Evolutionary conservation across 441 rosid genomes (phyloP).

Genomic region (Croton setiger): DNA sequence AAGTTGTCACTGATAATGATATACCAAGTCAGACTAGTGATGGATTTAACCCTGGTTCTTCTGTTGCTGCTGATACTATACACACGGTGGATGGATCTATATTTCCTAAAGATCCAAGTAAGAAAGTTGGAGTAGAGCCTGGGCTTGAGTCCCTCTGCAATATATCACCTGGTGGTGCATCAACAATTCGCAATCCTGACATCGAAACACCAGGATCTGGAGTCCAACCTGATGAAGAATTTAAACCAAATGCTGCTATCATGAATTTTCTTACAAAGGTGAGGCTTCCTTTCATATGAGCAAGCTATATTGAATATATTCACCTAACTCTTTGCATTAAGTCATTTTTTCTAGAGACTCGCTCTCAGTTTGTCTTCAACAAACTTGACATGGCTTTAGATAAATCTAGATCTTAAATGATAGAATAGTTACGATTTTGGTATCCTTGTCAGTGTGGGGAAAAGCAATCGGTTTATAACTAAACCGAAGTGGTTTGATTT

Average conservation of each 20-base stretch:
- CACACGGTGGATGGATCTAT: constrained; percentile 70
- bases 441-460: neutral
- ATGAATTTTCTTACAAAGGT: constrained; percentile 96
- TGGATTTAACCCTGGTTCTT: constrained; percentile 49
- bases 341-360: neutral
- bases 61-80: constrained; percentile 58
- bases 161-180: constrained; percentile 94
- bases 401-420: neutral
- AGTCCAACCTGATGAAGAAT: constrained; percentile 97
- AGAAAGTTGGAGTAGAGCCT: constrained; percentile 84
- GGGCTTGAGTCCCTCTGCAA: constrained; percentile 86
- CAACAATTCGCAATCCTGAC: constrained; percentile 77
- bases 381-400: constrained; percentile 2
- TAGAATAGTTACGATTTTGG: neutral
- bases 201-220: constrained; percentile 95
- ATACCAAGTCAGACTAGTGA: constrained; percentile 47
- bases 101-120: constrained; percentile 73
- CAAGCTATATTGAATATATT: constrained; percentile 9
- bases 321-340: neutral
- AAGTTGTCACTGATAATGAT: constrained; percentile 55
- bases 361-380: neutral
- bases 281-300: constrained; percentile 35
- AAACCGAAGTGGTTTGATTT: too few species aligned
- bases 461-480: too few species aligned
- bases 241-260: constrained; percentile 99